A percentile compares a stretch with the other conserved stretches of the same genome.
Evolutionary conservation across 306 rosid genomes (phyloP).

Genomic region (Oemleria cerasiformis): DNA sequence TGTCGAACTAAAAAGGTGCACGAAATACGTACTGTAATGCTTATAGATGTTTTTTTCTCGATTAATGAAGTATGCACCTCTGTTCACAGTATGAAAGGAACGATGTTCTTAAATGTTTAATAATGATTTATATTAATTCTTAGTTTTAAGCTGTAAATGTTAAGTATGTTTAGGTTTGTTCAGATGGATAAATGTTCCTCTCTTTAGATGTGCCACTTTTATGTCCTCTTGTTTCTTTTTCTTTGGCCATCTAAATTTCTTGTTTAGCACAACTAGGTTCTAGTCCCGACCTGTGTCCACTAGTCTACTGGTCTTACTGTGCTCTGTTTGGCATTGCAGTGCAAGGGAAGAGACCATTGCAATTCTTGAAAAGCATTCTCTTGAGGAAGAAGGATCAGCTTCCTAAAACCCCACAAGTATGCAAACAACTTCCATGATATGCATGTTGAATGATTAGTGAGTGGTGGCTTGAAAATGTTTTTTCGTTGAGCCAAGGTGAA

Average conservation of each 20-base stretch:
- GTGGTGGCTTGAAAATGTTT: background rate
- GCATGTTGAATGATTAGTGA: background rate
- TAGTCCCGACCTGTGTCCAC: background rate
- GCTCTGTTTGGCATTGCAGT: slow-evolving; percentile 36
- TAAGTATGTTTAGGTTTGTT: background rate
- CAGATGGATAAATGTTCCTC: background rate
- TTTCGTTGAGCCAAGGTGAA: background rate
- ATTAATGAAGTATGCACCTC: background rate
- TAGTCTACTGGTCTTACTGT: slow-evolving; percentile 8
- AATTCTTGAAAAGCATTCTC: slow-evolving; percentile 57
- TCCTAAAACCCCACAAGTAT: slow-evolving; percentile 18
- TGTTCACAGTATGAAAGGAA: background rate
- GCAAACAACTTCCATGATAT: background rate
- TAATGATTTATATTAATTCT: background rate
- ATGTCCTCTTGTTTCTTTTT: background rate
- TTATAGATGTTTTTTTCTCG: background rate
- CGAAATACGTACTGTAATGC: background rate
- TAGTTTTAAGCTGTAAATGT: background rate
- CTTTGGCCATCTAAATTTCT: background rate
- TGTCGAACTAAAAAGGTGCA: background rate
- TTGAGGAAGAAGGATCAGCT: slow-evolving; percentile 37
- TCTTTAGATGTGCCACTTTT: background rate
- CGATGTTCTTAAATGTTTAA: background rate
- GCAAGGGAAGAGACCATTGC: slow-evolving; percentile 65
- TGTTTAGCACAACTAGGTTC: background rate